A percentile compares a stretch with the other conserved stretches of the same genome.
These are phyloP conservation scores for Geranium brycei DNA, from an alignment of 345 rosid species.

Conservation along the genomic window DNA sequence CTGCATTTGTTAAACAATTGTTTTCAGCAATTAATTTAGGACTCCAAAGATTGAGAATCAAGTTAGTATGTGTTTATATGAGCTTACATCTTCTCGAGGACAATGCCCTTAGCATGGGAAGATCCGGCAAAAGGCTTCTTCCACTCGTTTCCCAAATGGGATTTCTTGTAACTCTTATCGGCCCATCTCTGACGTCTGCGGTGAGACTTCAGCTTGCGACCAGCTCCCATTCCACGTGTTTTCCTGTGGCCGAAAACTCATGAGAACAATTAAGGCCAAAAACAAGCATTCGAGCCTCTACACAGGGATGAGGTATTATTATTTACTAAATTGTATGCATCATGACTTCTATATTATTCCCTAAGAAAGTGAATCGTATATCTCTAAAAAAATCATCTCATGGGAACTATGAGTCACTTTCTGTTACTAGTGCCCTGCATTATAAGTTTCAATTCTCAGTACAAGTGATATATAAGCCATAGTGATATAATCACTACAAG, in stretches of 20 bases:
- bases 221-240: constrained; percentile 76
- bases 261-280: neutral
- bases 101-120: constrained; percentile 76
- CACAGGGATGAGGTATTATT: neutral
- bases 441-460: no score
- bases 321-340: no score
- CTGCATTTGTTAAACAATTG: constrained; percentile 19
- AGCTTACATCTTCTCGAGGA: constrained; percentile 62
- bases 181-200: constrained; percentile 87
- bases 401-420: no score
- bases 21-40: neutral
- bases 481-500: no score
- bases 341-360: no score
- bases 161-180: constrained; percentile 76
- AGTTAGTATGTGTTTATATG: neutral
- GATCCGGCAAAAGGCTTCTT: constrained; percentile 83
- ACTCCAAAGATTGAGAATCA: neutral
- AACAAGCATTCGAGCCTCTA: no score
- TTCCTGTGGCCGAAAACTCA: constrained; percentile 26
- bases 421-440: no score
- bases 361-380: no score
- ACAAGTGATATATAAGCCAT: no score
- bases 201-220: constrained; percentile 69
- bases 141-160: constrained; percentile 82
- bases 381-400: no score